Evolutionary conservation across 306 rosid species (phyloP).

Genomic region (Mimosa pudica): DNA sequence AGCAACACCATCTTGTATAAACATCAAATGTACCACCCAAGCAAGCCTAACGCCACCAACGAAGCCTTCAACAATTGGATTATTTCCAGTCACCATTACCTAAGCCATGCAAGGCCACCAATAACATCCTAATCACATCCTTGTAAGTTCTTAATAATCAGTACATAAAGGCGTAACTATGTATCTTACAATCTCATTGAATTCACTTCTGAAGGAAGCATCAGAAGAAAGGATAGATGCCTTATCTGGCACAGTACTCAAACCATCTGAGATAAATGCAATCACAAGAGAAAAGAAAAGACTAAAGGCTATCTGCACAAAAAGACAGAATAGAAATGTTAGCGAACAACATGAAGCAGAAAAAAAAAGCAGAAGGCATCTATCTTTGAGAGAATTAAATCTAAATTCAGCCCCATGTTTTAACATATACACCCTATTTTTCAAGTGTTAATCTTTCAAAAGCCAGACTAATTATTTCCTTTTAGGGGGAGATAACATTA

Average conservation of each 20-base stretch:
- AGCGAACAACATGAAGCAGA: conserved; percentile 25
- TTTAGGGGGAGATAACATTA: neutral
- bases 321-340: conserved; percentile 32
- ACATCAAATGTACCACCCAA: conserved; percentile 92
- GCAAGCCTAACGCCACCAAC: conserved; percentile 79
- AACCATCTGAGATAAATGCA: conserved; percentile 82
- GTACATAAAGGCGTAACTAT: conserved; percentile 24
- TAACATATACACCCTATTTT: neutral
- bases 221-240: conserved; percentile 75
- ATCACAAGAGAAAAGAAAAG: conserved; percentile 88
- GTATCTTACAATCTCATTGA: conserved; percentile 77
- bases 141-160: conserved; percentile 29
- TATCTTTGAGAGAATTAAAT: neutral
- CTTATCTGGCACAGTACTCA: conserved; percentile 85
- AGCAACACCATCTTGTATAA: conserved; percentile 62
- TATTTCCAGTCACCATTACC: conserved; percentile 82
- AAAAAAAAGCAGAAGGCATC: conserved; percentile 18
- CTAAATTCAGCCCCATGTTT: neutral
- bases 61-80: conserved; percentile 73
- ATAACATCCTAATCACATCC: conserved; percentile 34
- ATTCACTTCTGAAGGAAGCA: conserved; percentile 74
- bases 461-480: neutral
- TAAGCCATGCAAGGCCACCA: conserved; percentile 40
- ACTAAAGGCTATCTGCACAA: conserved; percentile 82
- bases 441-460: neutral